Evolutionary conservation across 805 yeast genomes (phyloP).

Genomic region (Saccharomyces eubayanus): DNA sequence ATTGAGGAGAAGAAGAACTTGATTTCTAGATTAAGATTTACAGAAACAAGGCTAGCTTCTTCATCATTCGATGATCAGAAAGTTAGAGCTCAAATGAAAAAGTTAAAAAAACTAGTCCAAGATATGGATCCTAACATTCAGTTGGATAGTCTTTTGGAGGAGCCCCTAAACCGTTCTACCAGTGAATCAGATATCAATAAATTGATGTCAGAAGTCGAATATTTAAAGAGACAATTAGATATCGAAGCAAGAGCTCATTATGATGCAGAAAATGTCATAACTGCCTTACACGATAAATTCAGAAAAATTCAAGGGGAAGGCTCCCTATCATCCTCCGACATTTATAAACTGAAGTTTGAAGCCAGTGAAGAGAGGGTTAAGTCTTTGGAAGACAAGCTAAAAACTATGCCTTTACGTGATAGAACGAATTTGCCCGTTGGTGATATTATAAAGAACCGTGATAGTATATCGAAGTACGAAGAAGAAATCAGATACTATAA

Average conservation of each 20-base stretch:
- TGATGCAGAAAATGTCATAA: slow-evolving; percentile 41
- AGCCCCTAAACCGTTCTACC: not conserved
- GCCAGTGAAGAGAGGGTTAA: slow-evolving; percentile 39
- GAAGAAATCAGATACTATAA: slow-evolving; percentile 26
- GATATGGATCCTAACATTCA: slow-evolving; percentile 22
- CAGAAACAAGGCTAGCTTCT: slow-evolving; percentile 59
- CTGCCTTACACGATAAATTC: slow-evolving; percentile 21
- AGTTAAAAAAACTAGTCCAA: slow-evolving; percentile 26
- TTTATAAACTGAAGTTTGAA: slow-evolving; percentile 40
- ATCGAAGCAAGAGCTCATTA: slow-evolving; percentile 43
- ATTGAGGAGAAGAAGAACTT: slow-evolving; percentile 36
- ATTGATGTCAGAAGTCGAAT: slow-evolving; percentile 38
- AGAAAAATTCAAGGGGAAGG: slow-evolving; percentile 22
- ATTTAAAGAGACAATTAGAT: slow-evolving; percentile 41
- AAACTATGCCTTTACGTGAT: slow-evolving; percentile 20
- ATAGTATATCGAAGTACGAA: slow-evolving; percentile 24
- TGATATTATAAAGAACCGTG: slow-evolving; percentile 23
- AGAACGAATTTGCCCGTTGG: slow-evolving; percentile 23
- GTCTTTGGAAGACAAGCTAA: slow-evolving; percentile 33
- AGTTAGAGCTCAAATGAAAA: slow-evolving; percentile 36
- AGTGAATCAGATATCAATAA: slow-evolving; percentile 22
- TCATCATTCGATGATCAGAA: slow-evolving; percentile 52
- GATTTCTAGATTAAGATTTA: slow-evolving; percentile 47
- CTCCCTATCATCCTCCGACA: slow-evolving; percentile 25
- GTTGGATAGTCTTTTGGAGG: slow-evolving; percentile 18